phyloP scores from a whole-genome alignment of 345 rosid species.

The Ceriops decandra region DNA sequence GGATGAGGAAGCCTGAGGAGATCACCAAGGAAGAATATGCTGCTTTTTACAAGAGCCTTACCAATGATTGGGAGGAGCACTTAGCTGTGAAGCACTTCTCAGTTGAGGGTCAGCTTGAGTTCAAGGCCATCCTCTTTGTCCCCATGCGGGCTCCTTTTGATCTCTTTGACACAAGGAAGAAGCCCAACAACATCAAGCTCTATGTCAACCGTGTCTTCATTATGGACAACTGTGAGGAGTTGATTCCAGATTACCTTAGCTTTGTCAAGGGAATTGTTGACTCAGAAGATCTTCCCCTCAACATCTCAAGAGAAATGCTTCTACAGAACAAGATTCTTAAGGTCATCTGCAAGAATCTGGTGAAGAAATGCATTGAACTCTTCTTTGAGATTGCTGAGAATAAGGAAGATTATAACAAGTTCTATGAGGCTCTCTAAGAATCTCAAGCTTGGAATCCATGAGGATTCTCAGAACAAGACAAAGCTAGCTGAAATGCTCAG shows the following conservation, averaged over 20 bases:
- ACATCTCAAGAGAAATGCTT: slow-evolving; percentile 75
- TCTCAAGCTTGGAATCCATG: slow-evolving; percentile 83
- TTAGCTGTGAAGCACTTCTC: slow-evolving; percentile 86
- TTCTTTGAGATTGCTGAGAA: slow-evolving; percentile 91
- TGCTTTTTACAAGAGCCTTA: slow-evolving; percentile 89
- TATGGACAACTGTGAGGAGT: slow-evolving; percentile 93
- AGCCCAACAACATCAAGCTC: slow-evolving; percentile 89
- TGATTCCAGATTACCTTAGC: slow-evolving; percentile 79
- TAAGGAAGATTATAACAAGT: slow-evolving; percentile 92
- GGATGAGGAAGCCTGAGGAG: slow-evolving; percentile 98
- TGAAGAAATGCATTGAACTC: slow-evolving; percentile 86
- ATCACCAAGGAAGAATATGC: slow-evolving; percentile 84
- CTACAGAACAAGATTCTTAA: slow-evolving; percentile 93
- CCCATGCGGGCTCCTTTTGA: slow-evolving; percentile 85
- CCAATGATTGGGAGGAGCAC: slow-evolving; percentile 95
- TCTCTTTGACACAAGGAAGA: slow-evolving; percentile 86
- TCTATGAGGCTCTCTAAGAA: slow-evolving; percentile 87
- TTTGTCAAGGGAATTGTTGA: slow-evolving; percentile 90
- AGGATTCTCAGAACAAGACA: slow-evolving; percentile 69
- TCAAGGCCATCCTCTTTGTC: slow-evolving; percentile 82
- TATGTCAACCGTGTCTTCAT: slow-evolving; percentile 89
- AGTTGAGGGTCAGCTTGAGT: slow-evolving; percentile 94
- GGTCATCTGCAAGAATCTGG: slow-evolving; percentile 86
- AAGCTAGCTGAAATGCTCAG: slow-evolving; percentile 81
- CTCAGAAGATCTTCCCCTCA: slow-evolving; percentile 86